Evolutionary conservation across 2,329 filamentous ascomycete genomes (phyloP), one percentile per base, ranked within the genome.

Genomic region (Botrytis hyacinthi): DNA sequence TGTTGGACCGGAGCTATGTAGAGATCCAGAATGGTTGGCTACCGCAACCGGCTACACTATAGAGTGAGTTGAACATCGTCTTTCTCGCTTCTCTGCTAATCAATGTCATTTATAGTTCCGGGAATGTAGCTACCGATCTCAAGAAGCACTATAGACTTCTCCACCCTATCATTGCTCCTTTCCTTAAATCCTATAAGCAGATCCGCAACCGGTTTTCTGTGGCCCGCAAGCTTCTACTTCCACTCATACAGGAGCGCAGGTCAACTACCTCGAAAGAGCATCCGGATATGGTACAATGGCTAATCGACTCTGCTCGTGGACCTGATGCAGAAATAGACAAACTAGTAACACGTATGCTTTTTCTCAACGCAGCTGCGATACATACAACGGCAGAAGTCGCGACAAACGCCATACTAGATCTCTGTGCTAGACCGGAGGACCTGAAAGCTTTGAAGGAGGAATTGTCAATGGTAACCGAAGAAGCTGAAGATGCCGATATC

Each of bases 371-470:
- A 29, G 86, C 86, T 0, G 84, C 86, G 1, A 87, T 88, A 44
- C 85, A 87, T 74, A 87, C 86, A 0, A 88, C 86, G 0, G 83
- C 84, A 0, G 77, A 85, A 61, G 82, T 84, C 0, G 76, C 83
- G 0, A 86, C 85, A 1, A 80, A 88, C 83, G 75, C 85, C 76
- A 83, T 90, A 68, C 88, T 86, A 77, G 85, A 87, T 72, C 78
- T 91, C 4, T 85, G 84, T 0, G 82, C 84, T 7, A 76, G 81
- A 22, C 87, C 87, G 0, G 84, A 89, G 37, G 82, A 87, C 57
- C 71, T 78, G 14, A 46, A 77, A 54, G 72, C 73, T 29, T 70
- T 80, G 2, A 74, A 77, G 7, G 75, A 79, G 7, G 79, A 80
- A 44, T 76, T 80, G 1, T 14, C 77, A n/a, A 46, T 76, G 29